These are phyloP conservation scores for Exophiala viscosa DNA, from an alignment of 2,329 filamentous ascomycete species.

Conservation along the genomic window DNA sequence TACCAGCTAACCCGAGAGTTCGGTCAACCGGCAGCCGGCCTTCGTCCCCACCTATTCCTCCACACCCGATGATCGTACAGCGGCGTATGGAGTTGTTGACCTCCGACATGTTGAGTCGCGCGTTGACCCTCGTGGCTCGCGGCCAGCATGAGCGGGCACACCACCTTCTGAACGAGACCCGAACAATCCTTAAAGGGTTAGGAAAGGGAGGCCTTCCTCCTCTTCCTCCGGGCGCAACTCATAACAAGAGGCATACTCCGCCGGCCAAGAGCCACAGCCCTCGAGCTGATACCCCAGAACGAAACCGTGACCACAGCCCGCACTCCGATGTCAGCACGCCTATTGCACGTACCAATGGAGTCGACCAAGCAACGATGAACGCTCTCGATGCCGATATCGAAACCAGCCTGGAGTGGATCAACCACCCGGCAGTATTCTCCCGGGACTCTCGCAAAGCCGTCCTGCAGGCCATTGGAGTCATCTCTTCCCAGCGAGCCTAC, in stretches of 20 bases:
- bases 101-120: conserved; percentile 94
- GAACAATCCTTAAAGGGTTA: conserved; percentile 90
- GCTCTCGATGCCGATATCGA: conserved; percentile 90
- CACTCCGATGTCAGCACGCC: conserved; percentile 41
- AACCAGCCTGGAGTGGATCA: conserved; percentile 92
- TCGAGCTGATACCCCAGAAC: conserved; percentile 38
- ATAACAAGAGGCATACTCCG: conserved; percentile 37
- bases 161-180: conserved; percentile 86
- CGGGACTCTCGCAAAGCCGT: conserved; percentile 94
- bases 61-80: conserved; percentile 91
- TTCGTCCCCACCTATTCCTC: conserved; percentile 78
- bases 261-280: conserved; percentile 35
- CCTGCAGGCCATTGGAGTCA: conserved; percentile 92
- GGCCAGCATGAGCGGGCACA: conserved; percentile 92
- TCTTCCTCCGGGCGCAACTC: conserved; percentile 62
- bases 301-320: conserved; percentile 35
- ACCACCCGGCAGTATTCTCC: conserved; percentile 89
- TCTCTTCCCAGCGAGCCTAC: conserved; percentile 88
- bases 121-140: conserved; percentile 82
- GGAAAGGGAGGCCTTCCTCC: conserved; percentile 93
- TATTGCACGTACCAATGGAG: conserved; percentile 51
- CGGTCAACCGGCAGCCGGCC: conserved; percentile 50
- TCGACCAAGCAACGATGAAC: conserved; percentile 75
- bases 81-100: conserved; percentile 95
- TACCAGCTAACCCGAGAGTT: conserved; percentile 64